Evolutionary conservation across 306 rosid species (phyloP).

Genomic region (Pyrus pyrifolia): DNA sequence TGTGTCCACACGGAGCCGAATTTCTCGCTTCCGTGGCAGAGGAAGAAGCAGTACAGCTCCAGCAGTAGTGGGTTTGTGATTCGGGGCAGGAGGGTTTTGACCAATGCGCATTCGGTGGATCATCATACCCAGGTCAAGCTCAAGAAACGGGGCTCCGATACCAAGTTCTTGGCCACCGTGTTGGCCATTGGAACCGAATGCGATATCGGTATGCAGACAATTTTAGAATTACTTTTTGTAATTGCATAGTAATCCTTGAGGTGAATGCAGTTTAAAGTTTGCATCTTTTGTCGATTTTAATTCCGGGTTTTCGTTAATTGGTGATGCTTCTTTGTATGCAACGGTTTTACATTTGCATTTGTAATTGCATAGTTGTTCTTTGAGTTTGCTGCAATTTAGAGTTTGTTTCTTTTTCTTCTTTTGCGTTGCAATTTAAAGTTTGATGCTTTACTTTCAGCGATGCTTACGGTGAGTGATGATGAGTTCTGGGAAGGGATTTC

Average conservation of each 20-base stretch:
- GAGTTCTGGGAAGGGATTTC: constrained; percentile 85
- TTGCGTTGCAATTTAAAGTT: neutral
- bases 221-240: neutral
- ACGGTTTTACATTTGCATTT: neutral
- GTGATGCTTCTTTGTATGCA: neutral
- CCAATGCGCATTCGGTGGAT: constrained; percentile 78
- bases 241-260: neutral
- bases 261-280: neutral
- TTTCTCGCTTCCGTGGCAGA: constrained; percentile 84
- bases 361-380: neutral
- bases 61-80: constrained; percentile 77
- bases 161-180: constrained; percentile 78
- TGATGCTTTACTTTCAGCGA: constrained; percentile 28
- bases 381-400: neutral
- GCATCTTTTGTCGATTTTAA: neutral
- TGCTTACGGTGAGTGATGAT: constrained; percentile 67
- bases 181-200: constrained; percentile 84
- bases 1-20: constrained; percentile 80
- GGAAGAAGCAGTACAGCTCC: constrained; percentile 64
- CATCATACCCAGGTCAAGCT: constrained; percentile 75
- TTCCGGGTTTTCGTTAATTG: neutral
- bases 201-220: constrained; percentile 41
- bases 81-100: constrained; percentile 57
- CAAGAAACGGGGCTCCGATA: constrained; percentile 78
- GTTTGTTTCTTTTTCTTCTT: neutral